Evolutionary conservation across 495 filamentous ascomycete genomes (phyloP).

Genomic region (Trichoderma virens): DNA sequence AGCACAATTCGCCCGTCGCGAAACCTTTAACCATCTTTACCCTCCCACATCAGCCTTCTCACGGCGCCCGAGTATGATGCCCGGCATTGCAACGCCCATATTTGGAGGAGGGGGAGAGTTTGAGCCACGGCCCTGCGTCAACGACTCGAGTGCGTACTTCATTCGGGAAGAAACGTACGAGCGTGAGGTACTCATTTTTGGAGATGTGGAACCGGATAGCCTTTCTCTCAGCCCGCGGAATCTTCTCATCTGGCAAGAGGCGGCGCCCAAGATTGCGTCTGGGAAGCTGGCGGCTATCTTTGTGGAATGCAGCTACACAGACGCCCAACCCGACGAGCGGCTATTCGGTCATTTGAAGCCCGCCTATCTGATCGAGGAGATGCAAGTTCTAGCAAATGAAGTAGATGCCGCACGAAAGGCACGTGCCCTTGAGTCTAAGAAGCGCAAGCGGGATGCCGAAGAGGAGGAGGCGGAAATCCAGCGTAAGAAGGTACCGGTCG

Average conservation of each 20-base stretch:
- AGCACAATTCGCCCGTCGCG: neutral
- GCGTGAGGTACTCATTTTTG: constrained; percentile 81
- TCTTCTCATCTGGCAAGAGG: constrained; percentile 68
- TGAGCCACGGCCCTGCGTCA: constrained; percentile 42
- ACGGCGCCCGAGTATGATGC: constrained; percentile 7
- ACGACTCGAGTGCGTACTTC: constrained; percentile 87
- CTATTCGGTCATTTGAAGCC: constrained; percentile 88
- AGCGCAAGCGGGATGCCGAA: constrained; percentile 13
- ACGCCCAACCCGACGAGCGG: constrained; percentile 60
- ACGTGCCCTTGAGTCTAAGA: constrained; percentile 17
- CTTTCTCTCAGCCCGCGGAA: constrained; percentile 78
- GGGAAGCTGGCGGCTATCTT: constrained; percentile 71
- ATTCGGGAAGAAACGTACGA: constrained; percentile 63
- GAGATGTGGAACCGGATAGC: constrained; percentile 89
- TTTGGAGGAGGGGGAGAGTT: constrained; percentile 16
- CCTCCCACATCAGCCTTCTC: constrained; percentile 1
- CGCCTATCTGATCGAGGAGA: constrained; percentile 67
- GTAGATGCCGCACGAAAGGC: constrained; percentile 42
- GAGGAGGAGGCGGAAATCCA: constrained; percentile 21
- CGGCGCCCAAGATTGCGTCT: constrained; percentile 68
- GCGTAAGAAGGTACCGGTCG: constrained; percentile 2
- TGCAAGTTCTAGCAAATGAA: constrained; percentile 59
- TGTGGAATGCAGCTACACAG: constrained; percentile 91
- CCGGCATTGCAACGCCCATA: constrained; percentile 13
- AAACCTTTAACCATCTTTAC: neutral